Evolutionary conservation across 768 basidiomycete species (phyloP), one percentile per base, ranked within the genome.

Genomic region (Exidia glandulosa): DNA sequence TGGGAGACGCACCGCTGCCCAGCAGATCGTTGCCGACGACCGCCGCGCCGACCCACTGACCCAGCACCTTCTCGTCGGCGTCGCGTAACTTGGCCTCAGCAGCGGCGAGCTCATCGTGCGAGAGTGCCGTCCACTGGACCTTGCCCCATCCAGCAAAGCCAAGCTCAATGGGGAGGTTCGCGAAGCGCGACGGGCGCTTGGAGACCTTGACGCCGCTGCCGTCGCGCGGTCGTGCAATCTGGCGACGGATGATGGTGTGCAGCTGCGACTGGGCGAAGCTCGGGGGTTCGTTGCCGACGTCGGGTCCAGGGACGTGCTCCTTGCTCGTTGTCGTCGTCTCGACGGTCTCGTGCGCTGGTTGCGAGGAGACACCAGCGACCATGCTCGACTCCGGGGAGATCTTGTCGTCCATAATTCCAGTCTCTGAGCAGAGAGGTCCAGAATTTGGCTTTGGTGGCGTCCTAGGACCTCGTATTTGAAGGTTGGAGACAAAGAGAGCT

Each of bases 131-230:
- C 60, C 75, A 73, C 5, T 71, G 70, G 19, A 82, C 67, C 4
- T 80, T 77, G 2, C 85, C 86, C 85, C 86, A 87, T 3, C 86
- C 63, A 63, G 87, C 81, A 64, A 88, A 89, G 64, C 87, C 85
- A 62, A 86, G 86, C 37, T 82, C 77, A 65, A 82, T 80, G 14
- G 79, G 70, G 36, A 88, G 77, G 62, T 85, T 78, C 29, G 83
- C 68, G 66, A 85, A 86, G 36, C 83, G 79, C 5, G 86, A 85
- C 3, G 82, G 83, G 3, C 77, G 65, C 3, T 64, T 66, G 3
- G 69, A 71, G 48, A 68, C 65, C 60, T 76, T 78, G 36, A 74
- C 64, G 1, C 76, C 72, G 47, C 79, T 78, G 32, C 76, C 76
- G 41, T 75, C 72, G 16, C 66, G 68, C 2, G 81, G 76, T 7